Evolutionary conservation across 306 rosid genomes (phyloP).

Genomic region (Ceratonia siliqua): DNA sequence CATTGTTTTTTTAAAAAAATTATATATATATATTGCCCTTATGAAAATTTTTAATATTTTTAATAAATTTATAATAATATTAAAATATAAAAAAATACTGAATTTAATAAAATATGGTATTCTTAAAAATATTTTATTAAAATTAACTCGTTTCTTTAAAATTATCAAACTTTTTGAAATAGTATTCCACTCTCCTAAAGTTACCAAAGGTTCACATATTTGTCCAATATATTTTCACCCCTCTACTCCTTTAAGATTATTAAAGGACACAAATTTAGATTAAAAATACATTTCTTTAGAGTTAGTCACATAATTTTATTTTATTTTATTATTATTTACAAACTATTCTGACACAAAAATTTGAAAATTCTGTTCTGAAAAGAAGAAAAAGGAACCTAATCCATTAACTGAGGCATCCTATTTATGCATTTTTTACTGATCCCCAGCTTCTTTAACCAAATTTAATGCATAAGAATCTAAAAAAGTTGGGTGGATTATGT

Average conservation of each 20-base stretch:
- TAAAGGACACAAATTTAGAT: neutral
- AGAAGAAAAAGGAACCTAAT: neutral
- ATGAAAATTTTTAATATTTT: too few relatives aligned
- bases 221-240: neutral
- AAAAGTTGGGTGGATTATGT: neutral
- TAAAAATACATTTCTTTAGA: neutral
- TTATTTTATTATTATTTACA: neutral
- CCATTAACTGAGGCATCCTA: constrained; percentile 18
- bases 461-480: neutral
- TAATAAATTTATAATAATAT: too few relatives aligned
- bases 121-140: too few relatives aligned
- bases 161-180: too few relatives aligned
- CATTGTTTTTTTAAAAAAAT: too few relatives aligned
- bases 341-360: neutral
- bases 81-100: too few relatives aligned
- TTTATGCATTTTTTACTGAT: constrained; percentile 14
- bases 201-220: neutral
- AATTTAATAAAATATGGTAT: too few relatives aligned
- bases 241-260: neutral
- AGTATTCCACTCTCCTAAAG: neutral
- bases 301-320: neutral
- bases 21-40: too few relatives aligned
- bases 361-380: constrained; percentile 11
- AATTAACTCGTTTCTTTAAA: too few relatives aligned
- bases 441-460: constrained; percentile 7